Base-by-base conservation (phyloP, 1,139 yeast species). In the Maudiozyma humilis region DNA sequence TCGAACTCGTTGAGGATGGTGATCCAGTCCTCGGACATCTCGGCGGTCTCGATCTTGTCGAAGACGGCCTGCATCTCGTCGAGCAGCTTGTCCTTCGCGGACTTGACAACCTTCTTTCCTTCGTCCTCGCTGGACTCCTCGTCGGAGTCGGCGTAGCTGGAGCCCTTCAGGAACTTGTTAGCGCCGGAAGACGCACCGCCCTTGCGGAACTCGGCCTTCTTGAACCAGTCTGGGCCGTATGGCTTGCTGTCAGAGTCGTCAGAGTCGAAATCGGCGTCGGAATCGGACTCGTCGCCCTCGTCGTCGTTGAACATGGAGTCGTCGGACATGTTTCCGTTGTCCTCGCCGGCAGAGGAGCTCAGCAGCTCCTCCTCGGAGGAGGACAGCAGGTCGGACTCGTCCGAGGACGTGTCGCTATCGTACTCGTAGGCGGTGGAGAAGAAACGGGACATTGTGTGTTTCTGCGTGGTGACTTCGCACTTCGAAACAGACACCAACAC, bases 1-100 rank as follows among this genome's bases (percentile, higher is more conserved):
- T 89, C 96, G 57, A 88, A 83, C 62, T 87, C 95, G 47, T 70
- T 66, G 48, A 82, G 76, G 41, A 85, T 83, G 39, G 75, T 71
- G 43, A 80, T 75, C 96, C 96, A 91, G 65, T 85, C 91, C 59
- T 79, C 80, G 54, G 75, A 75, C 67, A 76, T 76, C 66, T 73
- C 83, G 49, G 79, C 82, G 52, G 73, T 76, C 58, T 83, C 91
- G 58, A 88, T 77, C 47, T 78, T 72, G 59, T 78, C 83, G 57
- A 82, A 76, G 35, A 78, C 68, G 32, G 73, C 72, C 56, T 78
- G 82, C 70, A 91, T 76, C 65, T 91, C 98, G 63, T 88, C 97
- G 54, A 87, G 64, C 50, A 89, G 73, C 69, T 89, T 93, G 55
- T 89, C 97, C 69, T 84, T 87, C 46, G 96, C 96, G 48, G 93